These are phyloP conservation scores for Penicillium polonicum DNA, from an alignment of 2,329 filamentous ascomycete genomes.

Conservation along the genomic window DNA sequence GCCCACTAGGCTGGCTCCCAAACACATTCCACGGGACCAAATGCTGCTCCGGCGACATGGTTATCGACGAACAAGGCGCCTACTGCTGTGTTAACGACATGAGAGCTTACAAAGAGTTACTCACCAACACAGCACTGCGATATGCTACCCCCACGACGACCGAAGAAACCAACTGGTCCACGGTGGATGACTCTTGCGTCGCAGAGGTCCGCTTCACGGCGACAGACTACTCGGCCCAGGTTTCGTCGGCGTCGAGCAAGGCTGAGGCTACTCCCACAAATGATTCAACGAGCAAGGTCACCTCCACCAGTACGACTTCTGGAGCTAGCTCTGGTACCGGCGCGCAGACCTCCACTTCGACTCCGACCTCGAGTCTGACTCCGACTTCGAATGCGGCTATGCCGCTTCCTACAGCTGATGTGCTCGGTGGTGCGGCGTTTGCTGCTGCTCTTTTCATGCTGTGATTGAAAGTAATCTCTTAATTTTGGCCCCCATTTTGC, in stretches of 20 bases:
- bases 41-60: constrained; percentile 9
- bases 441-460: constrained; percentile 10
- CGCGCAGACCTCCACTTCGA: not conserved
- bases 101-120: not conserved
- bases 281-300: not conserved
- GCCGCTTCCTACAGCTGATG: not conserved
- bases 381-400: constrained; percentile 5
- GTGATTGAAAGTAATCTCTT: not conserved
- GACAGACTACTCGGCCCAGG: constrained; percentile 10
- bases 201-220: constrained; percentile 7
- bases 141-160: not conserved
- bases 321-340: not conserved
- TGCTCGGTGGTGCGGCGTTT: constrained; percentile 4
- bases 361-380: not conserved
- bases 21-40: not conserved
- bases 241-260: constrained; percentile 3
- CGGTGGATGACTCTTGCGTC: not conserved
- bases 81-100: constrained; percentile 9
- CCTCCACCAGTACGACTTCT: not conserved
- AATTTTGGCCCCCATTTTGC: not conserved
- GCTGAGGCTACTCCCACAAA: not conserved
- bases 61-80: not conserved
- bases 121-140: not conserved
- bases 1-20: constrained; percentile 1
- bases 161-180: not conserved